A percentile compares a stretch with the other conserved stretches of the same genome.
These are phyloP conservation scores for Rhizomucor pusillus DNA, from an alignment of 371 early-diverging fungal species.

Conservation along the genomic window DNA sequence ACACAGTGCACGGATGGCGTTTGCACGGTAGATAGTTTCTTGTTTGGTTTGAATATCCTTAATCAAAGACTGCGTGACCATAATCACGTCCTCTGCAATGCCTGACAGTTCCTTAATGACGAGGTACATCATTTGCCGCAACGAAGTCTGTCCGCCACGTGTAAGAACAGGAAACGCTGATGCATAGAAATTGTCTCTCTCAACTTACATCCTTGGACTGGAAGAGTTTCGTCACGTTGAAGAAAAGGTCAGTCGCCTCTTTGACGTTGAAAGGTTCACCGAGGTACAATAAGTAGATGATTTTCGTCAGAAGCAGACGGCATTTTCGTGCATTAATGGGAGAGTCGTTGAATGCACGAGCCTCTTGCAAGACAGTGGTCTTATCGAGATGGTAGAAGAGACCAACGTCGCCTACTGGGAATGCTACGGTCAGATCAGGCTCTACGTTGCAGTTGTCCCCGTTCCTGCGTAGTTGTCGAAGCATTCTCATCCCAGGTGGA, in stretches of 20 bases:
- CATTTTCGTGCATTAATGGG: constrained; percentile 95
- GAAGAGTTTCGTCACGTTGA: constrained; percentile 96
- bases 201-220: constrained; percentile 89
- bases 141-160: constrained; percentile 61
- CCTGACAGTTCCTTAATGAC: constrained; percentile 94
- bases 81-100: constrained; percentile 94
- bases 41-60: constrained; percentile 96
- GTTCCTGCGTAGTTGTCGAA: no score
- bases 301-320: constrained; percentile 87
- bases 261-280: constrained; percentile 84
- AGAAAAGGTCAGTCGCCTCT: constrained; percentile 97
- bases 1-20: constrained; percentile 94
- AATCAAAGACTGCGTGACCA: constrained; percentile 94
- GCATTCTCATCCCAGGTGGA: no score
- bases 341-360: constrained; percentile 94
- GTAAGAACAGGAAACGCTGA: neutral
- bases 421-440: neutral
- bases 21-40: constrained; percentile 88
- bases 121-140: constrained; percentile 96
- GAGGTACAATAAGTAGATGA: constrained; percentile 88
- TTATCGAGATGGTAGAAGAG: constrained; percentile 80
- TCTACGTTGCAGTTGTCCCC: neutral
- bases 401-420: constrained; percentile 40
- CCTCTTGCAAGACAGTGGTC: constrained; percentile 93
- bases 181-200: neutral